Evolutionary conservation across 116 monocot genomes (phyloP).

Genomic region (Papilionanthe hybrid): DNA sequence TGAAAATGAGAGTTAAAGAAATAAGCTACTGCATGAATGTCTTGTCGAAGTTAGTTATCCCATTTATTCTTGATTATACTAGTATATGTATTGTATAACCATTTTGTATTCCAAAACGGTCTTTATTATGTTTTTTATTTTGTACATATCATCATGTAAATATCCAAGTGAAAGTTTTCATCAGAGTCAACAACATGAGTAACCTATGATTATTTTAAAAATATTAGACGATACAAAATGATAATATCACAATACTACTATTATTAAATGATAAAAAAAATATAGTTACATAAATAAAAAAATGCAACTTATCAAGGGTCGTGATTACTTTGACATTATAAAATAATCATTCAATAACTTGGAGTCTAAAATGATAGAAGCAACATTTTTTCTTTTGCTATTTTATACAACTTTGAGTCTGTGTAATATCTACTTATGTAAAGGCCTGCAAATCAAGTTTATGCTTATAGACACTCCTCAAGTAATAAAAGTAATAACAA

Average conservation of each 20-base stretch:
- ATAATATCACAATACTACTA: too few species aligned
- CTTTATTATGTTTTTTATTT: neutral
- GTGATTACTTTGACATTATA: neutral
- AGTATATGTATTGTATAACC: neutral
- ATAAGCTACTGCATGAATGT: neutral
- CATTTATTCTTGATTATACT: neutral
- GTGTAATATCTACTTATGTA: neutral
- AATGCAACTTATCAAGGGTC: neutral
- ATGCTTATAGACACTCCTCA: neutral
- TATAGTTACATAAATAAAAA: too few species aligned
- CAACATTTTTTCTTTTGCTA: neutral
- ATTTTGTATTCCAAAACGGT: neutral
- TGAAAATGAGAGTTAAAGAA: neutral
- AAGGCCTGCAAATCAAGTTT: neutral
- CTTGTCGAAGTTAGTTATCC: neutral
- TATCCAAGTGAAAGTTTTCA: neutral
- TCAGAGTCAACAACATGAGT: neutral
- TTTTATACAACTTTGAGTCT: neutral
- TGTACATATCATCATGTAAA: neutral
- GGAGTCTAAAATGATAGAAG: neutral
- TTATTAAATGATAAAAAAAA: too few species aligned
- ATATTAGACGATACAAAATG: too few species aligned
- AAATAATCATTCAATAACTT: neutral
- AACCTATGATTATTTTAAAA: neutral
- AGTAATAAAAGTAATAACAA: neutral